phyloP scores from a whole-genome alignment of 495 filamentous ascomycete species.

The Bathelium albidoporum region DNA sequence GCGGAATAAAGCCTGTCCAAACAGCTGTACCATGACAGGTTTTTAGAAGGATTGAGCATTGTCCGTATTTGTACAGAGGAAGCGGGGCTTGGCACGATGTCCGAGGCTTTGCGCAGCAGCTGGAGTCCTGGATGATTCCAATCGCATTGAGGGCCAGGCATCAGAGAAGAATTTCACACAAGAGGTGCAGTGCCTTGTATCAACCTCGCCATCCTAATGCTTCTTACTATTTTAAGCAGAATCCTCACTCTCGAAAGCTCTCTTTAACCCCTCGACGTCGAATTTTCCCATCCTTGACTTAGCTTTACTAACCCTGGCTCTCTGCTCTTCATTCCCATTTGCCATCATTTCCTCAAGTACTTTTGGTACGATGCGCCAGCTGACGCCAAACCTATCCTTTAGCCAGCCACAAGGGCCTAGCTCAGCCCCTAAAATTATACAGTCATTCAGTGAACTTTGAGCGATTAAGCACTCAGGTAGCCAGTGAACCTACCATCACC shows the following conservation, averaged over 20 bases:
- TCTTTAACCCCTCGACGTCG: background rate
- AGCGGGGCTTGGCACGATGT: background rate
- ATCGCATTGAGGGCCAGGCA: background rate
- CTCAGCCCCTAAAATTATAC: background rate
- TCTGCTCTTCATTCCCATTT: background rate
- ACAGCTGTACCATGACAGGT: background rate
- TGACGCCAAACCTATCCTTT: constrained; percentile 3
- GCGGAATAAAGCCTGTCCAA: background rate
- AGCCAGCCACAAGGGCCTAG: background rate
- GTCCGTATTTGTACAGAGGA: background rate
- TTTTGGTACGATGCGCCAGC: background rate
- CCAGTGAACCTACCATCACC: background rate
- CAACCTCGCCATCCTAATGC: too few species aligned
- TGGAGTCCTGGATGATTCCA: background rate
- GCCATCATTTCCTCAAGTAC: background rate
- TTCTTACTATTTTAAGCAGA: too few species aligned
- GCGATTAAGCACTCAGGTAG: background rate
- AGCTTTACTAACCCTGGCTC: background rate
- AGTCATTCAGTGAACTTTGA: background rate
- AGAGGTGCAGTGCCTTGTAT: background rate
- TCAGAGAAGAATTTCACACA: too few species aligned
- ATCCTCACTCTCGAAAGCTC: background rate
- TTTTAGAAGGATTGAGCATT: background rate
- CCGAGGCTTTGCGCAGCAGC: background rate
- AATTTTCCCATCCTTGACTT: constrained; percentile 1